Percentiles rank a stretch among this genome's conserved stretches.
Evolutionary conservation across 805 yeast species (phyloP).

Genomic region (Ogataea ramenticola): DNA sequence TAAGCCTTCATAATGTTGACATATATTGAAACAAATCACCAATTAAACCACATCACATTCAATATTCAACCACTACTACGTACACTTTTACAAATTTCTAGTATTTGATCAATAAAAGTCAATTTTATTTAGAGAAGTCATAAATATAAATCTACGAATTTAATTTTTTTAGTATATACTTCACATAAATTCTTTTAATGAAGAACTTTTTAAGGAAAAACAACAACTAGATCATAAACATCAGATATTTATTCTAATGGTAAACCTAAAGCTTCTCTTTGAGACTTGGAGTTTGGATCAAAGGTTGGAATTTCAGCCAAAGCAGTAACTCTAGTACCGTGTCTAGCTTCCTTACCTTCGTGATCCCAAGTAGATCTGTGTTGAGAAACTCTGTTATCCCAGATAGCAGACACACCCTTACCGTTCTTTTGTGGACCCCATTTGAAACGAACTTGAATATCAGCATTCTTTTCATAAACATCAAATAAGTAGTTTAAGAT

Average conservation of each 20-base stretch:
- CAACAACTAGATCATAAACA: no score
- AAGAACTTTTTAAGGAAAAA: no score
- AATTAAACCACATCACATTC: no score
- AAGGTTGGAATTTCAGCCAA: constrained; percentile 48
- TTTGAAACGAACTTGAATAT: constrained; percentile 47
- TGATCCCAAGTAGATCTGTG: constrained; percentile 41
- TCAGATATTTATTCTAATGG: constrained; percentile 8
- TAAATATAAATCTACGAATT: no score
- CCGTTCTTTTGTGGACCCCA: constrained; percentile 36
- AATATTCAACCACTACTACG: no score
- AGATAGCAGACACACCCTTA: constrained; percentile 37
- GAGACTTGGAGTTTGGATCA: constrained; percentile 42
- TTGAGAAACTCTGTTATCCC: constrained; percentile 43
- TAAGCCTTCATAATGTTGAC: no score
- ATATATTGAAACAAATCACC: no score
- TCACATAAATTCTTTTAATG: no score
- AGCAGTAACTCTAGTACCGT: constrained; percentile 47
- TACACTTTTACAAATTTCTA: background rate
- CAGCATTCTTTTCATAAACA: constrained; percentile 43
- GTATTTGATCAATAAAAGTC: no score
- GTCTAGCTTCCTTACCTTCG: constrained; percentile 34
- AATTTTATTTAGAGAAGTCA: no score
- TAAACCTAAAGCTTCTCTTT: constrained; percentile 43
- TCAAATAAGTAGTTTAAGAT: constrained; percentile 39
- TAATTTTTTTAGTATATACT: no score